phyloP scores from a whole-genome alignment of 768 basidiomycete species.

The Piloderma croceum region DNA sequence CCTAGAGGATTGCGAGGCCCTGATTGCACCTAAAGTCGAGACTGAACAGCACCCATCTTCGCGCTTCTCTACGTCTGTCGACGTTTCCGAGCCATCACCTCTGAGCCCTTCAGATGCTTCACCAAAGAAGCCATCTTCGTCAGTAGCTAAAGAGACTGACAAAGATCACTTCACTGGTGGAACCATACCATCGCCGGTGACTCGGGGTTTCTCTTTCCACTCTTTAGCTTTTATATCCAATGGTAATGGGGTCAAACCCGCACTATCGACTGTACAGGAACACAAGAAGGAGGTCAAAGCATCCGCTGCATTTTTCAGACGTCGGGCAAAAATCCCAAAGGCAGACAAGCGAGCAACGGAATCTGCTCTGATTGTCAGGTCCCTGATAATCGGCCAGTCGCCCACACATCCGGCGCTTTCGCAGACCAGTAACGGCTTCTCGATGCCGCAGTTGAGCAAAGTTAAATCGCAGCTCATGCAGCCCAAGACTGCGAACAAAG shows the following conservation, averaged over 20 bases:
- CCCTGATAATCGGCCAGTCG: slow-evolving; percentile 60
- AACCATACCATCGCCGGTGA: too few species aligned
- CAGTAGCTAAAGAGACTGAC: too few species aligned
- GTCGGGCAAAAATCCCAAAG: slow-evolving; percentile 27
- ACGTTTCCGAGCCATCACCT: too few species aligned
- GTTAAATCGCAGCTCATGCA: slow-evolving; percentile 63
- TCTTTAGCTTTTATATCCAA: slow-evolving; percentile 34
- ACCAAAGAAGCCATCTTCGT: slow-evolving; percentile 22
- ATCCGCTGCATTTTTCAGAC: slow-evolving; percentile 31
- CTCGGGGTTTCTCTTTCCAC: slow-evolving; percentile 50
- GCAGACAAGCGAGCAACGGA: slow-evolving; percentile 59
- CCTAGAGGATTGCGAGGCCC: too few species aligned
- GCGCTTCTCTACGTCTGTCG: too few species aligned
- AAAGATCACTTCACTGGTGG: too few species aligned
- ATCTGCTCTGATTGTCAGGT: slow-evolving; percentile 57
- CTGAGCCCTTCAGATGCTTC: too few species aligned
- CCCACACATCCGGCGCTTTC: slow-evolving; percentile 26
- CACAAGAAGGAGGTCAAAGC: slow-evolving; percentile 36
- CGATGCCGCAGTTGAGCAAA: slow-evolving; percentile 51
- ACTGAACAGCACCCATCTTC: too few species aligned
- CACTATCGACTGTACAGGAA: slow-evolving; percentile 32
- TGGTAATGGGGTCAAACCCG: slow-evolving; percentile 28
- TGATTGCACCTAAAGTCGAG: too few species aligned
- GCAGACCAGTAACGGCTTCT: slow-evolving; percentile 34
- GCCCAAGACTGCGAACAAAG: slow-evolving; percentile 61